Evolutionary conservation across 768 basidiomycete species (phyloP), one percentile per base, ranked within the genome.

Genomic region (Pilatotrama ljubarskyi): DNA sequence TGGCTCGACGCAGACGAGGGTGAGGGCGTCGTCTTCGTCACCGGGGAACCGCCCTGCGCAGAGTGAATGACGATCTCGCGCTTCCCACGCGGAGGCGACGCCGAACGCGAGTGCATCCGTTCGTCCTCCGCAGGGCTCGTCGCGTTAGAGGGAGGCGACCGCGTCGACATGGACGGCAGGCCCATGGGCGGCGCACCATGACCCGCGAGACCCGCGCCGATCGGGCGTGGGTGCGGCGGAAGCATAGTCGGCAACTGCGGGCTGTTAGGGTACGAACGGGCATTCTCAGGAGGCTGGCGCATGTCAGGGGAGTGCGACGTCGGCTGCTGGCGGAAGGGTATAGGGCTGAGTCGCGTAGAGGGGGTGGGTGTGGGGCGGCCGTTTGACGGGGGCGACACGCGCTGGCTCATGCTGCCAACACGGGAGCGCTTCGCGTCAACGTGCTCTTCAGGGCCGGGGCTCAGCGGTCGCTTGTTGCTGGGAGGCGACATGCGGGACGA

Each of bases 201-300:
- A n/a, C 51, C 46, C 42, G 62, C 51, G 38, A 20, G 77, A 0
- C 83, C 81, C 0, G 74, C 68, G 15, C 88, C 89, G 50, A 89
- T 80, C 11, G 89, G 89, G 24, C 86, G 81, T 44, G 90, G 89
- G 68, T 90, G 90, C 24, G 88, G 87, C 41, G 90, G 90, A 32
- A 91, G 78, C 7, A 82, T 81, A 29, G 80, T 78, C 6, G 86
- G 80, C 13, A 88, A 74, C 24, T 84, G 71, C 0, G 89, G 85
- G 65, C 80, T 79, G 55, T 75, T 48, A 68, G 78, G 60, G 82
- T 75, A 37, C 43, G 68, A 69, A 5, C 66, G 59, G 20, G 65
- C 55, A 40, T 46, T 51, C 38, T 83, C 83, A 9, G 61, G 25
- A 36, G 51, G 53, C 52, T 82, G 83, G 29, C 86, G 83, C 13